Conservation (phyloP, 73 alveolate species). For the Blepharisma stoltei region DNA sequence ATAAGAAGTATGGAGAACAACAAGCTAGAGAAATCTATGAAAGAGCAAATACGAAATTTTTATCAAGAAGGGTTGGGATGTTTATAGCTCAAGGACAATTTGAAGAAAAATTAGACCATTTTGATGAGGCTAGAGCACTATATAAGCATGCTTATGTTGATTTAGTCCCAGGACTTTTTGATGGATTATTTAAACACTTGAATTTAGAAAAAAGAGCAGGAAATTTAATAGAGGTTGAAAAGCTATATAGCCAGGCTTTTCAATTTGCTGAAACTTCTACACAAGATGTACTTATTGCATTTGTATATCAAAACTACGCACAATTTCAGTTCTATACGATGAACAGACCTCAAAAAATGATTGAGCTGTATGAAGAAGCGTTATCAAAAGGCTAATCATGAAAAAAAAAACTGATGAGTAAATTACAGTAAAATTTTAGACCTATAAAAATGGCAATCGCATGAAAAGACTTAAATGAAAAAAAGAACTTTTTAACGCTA, state of each 20-base stretch:
- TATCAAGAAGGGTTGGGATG: constrained; percentile 5
- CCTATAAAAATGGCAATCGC: too few relatives aligned
- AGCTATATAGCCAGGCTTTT: neutral
- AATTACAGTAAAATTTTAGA: too few relatives aligned
- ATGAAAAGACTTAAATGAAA: too few relatives aligned
- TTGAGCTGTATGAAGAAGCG: constrained; percentile 30
- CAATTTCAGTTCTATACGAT: neutral
- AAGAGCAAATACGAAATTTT: constrained; percentile 7
- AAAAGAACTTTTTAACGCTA: too few relatives aligned
- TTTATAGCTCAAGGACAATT: constrained; percentile 27
- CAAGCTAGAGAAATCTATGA: constrained; percentile 22
- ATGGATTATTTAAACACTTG: constrained; percentile 17
- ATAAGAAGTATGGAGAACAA: neutral
- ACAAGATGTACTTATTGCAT: neutral
- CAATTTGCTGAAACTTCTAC: constrained; percentile 16
- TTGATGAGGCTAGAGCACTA: constrained; percentile 15
- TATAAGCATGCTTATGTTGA: constrained; percentile 25
- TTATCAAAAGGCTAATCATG: neutral
- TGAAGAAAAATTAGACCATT: constrained; percentile 27
- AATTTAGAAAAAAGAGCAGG: constrained; percentile 26
- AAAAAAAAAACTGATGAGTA: too few relatives aligned
- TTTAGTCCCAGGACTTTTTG: constrained; percentile 31
- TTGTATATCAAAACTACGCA: constrained; percentile 17
- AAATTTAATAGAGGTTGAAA: neutral
- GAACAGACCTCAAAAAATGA: neutral